Conservation (phyloP, 2,329 filamentous ascomycete genomes). For the Setomelanomma holmii region DNA sequence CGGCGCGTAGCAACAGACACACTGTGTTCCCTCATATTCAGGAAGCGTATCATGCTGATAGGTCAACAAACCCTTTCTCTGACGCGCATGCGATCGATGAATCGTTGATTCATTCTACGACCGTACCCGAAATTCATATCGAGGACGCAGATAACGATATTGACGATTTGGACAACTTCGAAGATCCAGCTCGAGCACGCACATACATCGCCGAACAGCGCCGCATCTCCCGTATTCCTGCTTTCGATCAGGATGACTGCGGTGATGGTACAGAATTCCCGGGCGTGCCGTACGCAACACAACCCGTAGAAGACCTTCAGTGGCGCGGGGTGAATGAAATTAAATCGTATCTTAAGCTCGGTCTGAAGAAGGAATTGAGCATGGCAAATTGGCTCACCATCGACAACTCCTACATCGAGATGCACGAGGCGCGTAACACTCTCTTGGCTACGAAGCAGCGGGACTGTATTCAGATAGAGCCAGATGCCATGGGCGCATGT, state of each 20-base stretch:
- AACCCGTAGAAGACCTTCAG: slow-evolving; percentile 7
- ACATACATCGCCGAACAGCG: slow-evolving; percentile 26
- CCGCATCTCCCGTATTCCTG: slow-evolving; percentile 31
- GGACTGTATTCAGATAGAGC: slow-evolving; percentile 55
- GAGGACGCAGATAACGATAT: slow-evolving; percentile 6
- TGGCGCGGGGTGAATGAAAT: background rate
- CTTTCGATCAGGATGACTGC: slow-evolving; percentile 41
- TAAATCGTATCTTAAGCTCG: slow-evolving; percentile 36
- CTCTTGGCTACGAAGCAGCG: slow-evolving; percentile 49
- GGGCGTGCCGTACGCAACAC: slow-evolving; percentile 20
- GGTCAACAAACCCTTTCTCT: background rate
- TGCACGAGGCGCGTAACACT: slow-evolving; percentile 51
- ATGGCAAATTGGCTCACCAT: slow-evolving; percentile 57
- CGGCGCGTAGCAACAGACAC: background rate
- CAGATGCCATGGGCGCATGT: slow-evolving; percentile 55
- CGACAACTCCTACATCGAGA: slow-evolving; percentile 55
- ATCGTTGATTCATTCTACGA: background rate
- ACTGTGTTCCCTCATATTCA: background rate
- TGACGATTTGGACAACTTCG: slow-evolving; percentile 3
- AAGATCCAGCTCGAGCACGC: slow-evolving; percentile 10
- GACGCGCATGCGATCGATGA: background rate
- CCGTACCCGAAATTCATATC: slow-evolving; percentile 10
- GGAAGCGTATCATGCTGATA: background rate
- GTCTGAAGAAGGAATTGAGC: slow-evolving; percentile 54
- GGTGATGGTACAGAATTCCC: slow-evolving; percentile 38